A percentile compares a stretch with the other conserved stretches of the same genome.
These are phyloP conservation scores for Neltuma alba DNA, from an alignment of 306 rosid species.

Conservation along the genomic window DNA sequence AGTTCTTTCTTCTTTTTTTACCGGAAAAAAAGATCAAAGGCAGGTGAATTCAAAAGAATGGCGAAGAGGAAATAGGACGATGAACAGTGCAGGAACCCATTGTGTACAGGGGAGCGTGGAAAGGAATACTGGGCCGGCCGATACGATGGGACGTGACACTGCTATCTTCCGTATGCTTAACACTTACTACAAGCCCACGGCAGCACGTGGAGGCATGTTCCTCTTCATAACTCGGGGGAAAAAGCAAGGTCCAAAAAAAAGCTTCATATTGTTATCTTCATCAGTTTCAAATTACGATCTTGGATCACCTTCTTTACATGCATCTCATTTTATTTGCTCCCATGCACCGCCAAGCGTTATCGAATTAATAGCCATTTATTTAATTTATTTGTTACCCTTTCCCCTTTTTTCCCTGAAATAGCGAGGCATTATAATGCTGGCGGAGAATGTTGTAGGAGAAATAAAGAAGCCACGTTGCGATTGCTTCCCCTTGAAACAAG, in stretches of 20 bases:
- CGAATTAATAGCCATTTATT: not conserved
- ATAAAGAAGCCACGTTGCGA: not conserved
- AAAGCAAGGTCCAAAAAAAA: not conserved
- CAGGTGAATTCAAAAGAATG: no score
- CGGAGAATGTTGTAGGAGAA: not conserved
- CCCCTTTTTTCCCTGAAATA: not conserved
- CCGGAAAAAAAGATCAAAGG: no score
- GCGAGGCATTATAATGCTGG: not conserved
- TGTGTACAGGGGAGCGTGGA: not conserved
- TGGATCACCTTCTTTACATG: not conserved
- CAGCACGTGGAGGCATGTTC: conserved; percentile 9
- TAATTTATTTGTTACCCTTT: no score
- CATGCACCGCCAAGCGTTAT: not conserved
- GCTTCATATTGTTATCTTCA: not conserved
- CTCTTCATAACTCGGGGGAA: not conserved
- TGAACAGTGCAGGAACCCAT: not conserved
- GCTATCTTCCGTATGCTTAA: not conserved
- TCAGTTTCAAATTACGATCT: not conserved
- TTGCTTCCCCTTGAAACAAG: conserved; percentile 21
- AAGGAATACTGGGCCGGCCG: not conserved
- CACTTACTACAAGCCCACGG: not conserved
- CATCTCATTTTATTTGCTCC: not conserved
- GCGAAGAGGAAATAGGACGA: not conserved
- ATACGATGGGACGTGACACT: not conserved
- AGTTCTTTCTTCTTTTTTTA: no score